Evolutionary conservation across 495 filamentous ascomycete species (phyloP), one percentile per base, ranked within the genome.

Genomic region (Xylaria cubensis): DNA sequence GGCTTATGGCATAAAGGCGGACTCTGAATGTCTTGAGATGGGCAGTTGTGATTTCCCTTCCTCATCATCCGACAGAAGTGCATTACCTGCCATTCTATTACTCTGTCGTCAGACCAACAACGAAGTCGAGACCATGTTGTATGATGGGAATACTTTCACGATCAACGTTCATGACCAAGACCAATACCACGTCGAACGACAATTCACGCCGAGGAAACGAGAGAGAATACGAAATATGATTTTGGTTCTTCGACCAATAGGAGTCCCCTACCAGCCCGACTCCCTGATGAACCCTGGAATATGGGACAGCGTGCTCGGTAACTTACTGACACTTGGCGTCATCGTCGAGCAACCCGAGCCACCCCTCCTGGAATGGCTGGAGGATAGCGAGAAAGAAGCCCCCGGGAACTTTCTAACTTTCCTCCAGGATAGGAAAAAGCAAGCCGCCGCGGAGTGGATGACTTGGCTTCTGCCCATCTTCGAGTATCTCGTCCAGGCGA

Each of bases 381-480:
- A 51, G 46, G 64, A 66, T 12, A 51, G 46, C 46, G 29, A 39
- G 39, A 66, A 66, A 7, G 64, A 15, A 19, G 46, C 46, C 1
- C 15, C 29, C 0, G 64, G 46, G 46, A 53, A 66, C 44, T 66
- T 51, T n/a, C 46, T 51, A 19, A 17, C 26, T 8, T 66, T 66
- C 46, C 64, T 66, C 13, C 44, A 32, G n/a, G 53, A 56, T 1
- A 39, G 53, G 67, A 69, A 44, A 13, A 69, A 10, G 34, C 29
- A 53, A 8, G 64, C 64, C 6, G 64, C 41, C 15, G 67, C n/a
- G 26, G 41, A 69, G 67, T 69, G 67, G 67, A 69, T 56, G 67
- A 61, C 56, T 5, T 69, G 67, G 67, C 67, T 69, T 8, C 36
- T 61, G n/a, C 67, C 67, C 34, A 44, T 69, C 67, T 69, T 61